Evolutionary conservation across 148 eudicot species (phyloP).

Genomic region (Oxyria digyna): DNA sequence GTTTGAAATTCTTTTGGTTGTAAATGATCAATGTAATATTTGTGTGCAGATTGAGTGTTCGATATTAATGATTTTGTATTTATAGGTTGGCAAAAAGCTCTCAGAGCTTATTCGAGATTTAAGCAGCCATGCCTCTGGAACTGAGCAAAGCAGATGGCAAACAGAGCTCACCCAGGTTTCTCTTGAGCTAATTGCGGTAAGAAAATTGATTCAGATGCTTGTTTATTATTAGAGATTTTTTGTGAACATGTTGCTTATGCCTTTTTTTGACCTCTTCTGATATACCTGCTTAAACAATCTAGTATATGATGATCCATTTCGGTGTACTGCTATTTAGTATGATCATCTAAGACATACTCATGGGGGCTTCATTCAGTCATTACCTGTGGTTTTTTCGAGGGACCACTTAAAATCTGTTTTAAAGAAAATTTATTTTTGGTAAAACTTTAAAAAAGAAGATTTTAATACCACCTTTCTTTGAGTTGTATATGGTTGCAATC

Average conservation of each 20-base stretch:
- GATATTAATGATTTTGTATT: slow-evolving; percentile 1
- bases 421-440: too few species aligned
- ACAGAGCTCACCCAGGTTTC: slow-evolving; percentile 90
- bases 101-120: slow-evolving; percentile 94
- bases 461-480: not conserved
- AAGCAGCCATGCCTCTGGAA: slow-evolving; percentile 69
- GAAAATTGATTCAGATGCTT: slow-evolving; percentile 8
- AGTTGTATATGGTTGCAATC: not conserved
- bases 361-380: not conserved
- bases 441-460: too few species aligned
- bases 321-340: not conserved
- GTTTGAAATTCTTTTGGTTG: not conserved
- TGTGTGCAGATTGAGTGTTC: not conserved
- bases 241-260: not conserved
- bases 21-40: not conserved
- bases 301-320: not conserved
- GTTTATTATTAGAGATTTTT: not conserved
- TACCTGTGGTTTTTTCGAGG: not conserved
- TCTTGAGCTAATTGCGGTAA: slow-evolving; percentile 86
- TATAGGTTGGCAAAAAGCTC: slow-evolving; percentile 80
- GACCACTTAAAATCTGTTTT: too few species aligned
- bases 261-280: not conserved
- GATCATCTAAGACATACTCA: not conserved
- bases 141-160: slow-evolving; percentile 89
- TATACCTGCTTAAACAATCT: not conserved